A percentile compares a stretch with the other conserved stretches of the same genome.
Conservation (phyloP, 352 stramenopile species). For the Aphanomyces stellatus region DNA sequence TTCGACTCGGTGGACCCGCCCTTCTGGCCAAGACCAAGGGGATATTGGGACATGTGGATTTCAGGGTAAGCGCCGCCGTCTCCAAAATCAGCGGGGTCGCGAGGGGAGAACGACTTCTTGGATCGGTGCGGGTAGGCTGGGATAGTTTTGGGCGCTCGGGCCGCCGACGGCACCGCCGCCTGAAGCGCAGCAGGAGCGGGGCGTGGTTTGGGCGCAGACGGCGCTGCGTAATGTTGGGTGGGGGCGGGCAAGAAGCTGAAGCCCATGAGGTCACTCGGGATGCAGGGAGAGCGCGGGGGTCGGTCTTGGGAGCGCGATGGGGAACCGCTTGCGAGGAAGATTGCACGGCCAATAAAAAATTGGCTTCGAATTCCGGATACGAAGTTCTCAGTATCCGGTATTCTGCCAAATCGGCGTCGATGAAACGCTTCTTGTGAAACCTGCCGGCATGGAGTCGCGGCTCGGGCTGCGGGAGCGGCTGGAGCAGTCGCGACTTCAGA, state of each 20-base stretch:
- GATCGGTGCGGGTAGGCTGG: conserved; percentile 56
- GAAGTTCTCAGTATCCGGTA: too few species aligned
- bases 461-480: conserved; percentile 14
- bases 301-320: too few species aligned
- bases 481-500: conserved; percentile 2
- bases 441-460: neutral
- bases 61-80: conserved; percentile 98
- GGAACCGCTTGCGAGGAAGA: conserved; percentile 3
- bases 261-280: too few species aligned
- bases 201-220: neutral
- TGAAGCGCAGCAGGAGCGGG: neutral
- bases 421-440: neutral
- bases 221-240: neutral
- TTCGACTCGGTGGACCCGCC: conserved; percentile 45
- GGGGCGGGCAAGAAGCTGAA: conserved; percentile 2
- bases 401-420: neutral
- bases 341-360: conserved; percentile 8
- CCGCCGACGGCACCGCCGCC: neutral
- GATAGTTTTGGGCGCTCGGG: conserved; percentile 12
- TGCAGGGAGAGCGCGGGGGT: too few species aligned
- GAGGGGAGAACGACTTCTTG: conserved; percentile 49
- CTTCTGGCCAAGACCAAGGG: conserved; percentile 91
- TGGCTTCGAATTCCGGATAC: neutral
- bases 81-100: conserved; percentile 85
- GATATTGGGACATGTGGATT: conserved; percentile 97